Evolutionary conservation across 169 alveolate species (phyloP), one percentile per base, ranked within the genome.

Genomic region (Eimeria acervulina): DNA sequence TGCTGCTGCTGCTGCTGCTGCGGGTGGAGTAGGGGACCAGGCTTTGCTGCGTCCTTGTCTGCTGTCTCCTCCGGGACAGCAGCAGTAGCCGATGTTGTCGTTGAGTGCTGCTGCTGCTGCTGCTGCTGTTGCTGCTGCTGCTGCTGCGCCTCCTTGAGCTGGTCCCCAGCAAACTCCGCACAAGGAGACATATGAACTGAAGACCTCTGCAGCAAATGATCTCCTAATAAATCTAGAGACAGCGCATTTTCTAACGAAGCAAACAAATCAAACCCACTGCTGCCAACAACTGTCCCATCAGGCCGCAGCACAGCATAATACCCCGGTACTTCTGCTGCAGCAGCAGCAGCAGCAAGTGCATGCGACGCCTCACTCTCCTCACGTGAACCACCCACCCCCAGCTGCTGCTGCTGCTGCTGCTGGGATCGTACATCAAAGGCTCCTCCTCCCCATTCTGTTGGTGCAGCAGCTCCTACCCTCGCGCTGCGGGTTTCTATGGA

Each of bases 111-210:
- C 55, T 47, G 55, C 55, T 47, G 55, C 55, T 47, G 55, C 55
- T 47, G 55, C 55, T 47, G 55, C 55, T 47, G 55, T 12, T 47
- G 55, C 55, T 47, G 55, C 55, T 47, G 55, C 55, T 47, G 55
- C 55, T 47, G 55, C 55, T 47, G 55, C 55, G 55, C 55, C 55
- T 47, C 55, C 55, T 47, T 90, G 17, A 90, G 89, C 36, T 66
- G 88, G 89, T 90, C 95, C 40, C 95, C 95, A 15, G 95, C 95
- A 72, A 90, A 90, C 89, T 90, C 95, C 1, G 95, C 95, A 8
- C 87, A 90, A n/a, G 95, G 95, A 28, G 80, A 80, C 90, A 90
- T 40, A 51, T 70, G 81, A 2, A 33, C 90, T 38, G 95, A 90
- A 31, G 90, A 47, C 40, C 72, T 19, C 74, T 80, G 80, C 70